Base-by-base conservation (phyloP, 208 protist genomes). In the Wallacemonas sp. region DNA sequence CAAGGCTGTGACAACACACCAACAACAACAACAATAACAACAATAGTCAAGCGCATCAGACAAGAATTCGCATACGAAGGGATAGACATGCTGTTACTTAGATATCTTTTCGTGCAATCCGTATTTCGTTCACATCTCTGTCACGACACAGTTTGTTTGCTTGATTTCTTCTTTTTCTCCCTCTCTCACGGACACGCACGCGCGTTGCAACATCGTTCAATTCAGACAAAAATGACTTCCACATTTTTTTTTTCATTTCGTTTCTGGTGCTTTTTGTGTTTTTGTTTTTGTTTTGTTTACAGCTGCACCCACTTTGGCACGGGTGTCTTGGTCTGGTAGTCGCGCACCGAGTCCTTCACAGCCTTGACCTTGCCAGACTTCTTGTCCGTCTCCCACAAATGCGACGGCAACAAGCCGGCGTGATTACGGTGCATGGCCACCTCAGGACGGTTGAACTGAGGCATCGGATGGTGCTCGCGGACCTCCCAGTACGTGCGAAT, bases 401-500 rank as follows among this genome's bases (percentile, higher is more conserved):
- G 88, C 36, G 89, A 63, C 3, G 91, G 91, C 45, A 97, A 81
- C 54, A 95, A 55, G 14, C 76, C 87, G 5, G 86, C 77, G 8
- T 74, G 86, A 72, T 97, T 97, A 63, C 91, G 88, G 76, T 97
- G 91, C 84, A 94, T 89, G 18, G 84, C 89, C 64, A 97, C 84
- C 78, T 92, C 87, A 0, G 91, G 91, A 25, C 87, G 71, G 55
- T 95, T 89, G 66, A 97, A 97, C 76, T 93, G 86, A 31, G 91
- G 87, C 86, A 95, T 94, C 29, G 91, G 91, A 65, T 97, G 88
- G 65, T 97, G 87, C 71, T 86, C 59, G 11, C 91, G 86, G 11
- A 90, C 89, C 79, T 97, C 91, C 88, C 88, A 97, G 74, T 93
- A 93, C 8, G 87, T 95, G 16, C 89, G 88, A 41, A 97, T 90